Base-by-base conservation (phyloP, 768 basidiomycete genomes). In the Termitomyces sp. region DNA sequence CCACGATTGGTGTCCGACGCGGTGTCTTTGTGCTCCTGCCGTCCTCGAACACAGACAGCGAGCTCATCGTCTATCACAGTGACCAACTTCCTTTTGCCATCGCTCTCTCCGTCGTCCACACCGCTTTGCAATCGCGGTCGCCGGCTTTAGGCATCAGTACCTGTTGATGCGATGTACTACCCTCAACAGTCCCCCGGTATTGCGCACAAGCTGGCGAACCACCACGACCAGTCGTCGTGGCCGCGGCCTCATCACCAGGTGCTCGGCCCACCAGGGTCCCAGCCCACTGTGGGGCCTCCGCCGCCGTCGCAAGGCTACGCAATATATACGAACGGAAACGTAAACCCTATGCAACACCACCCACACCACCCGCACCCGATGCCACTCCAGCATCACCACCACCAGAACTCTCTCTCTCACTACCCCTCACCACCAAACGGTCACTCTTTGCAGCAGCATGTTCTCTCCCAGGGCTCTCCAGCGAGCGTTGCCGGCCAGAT, bases 101-200 rank as follows among this genome's bases (percentile, higher is more conserved):
- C 40, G 56, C 46, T 52, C 24, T 57, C 20, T 38, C 44, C 55
- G 42, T 46, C 35, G 44, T 53, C n/a, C 46, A 12, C 55, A 12
- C n/a, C 40, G 39, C 28, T 56, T 40, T 39, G 42, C 38, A 52
- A 49, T 35, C 22, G 60, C 54, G 39, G 55, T 51, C 56, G 51
- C 62, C 55, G 55, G 61, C 50, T 42, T 12, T 16, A 44, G 63
- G 54, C 68, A 69, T 61, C 66, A 44, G 59, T 33, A 65, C 69
- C 65, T 68, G 70, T 76, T 68, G 75, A 80, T 81, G 79, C 78
- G 76, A 92, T 92, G 90, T 92, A 90, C 79, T 92, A 90, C 75
- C 81, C 90, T 70, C 90, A 91, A 72, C 90, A 90, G 74, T 91
- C 91, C 66, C 90, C 91, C 70, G 89, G 85, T 70, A 86, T 92